Base-by-base conservation (phyloP, 1,139 yeast genomes). In the Wickerhamomyces sp. region DNA sequence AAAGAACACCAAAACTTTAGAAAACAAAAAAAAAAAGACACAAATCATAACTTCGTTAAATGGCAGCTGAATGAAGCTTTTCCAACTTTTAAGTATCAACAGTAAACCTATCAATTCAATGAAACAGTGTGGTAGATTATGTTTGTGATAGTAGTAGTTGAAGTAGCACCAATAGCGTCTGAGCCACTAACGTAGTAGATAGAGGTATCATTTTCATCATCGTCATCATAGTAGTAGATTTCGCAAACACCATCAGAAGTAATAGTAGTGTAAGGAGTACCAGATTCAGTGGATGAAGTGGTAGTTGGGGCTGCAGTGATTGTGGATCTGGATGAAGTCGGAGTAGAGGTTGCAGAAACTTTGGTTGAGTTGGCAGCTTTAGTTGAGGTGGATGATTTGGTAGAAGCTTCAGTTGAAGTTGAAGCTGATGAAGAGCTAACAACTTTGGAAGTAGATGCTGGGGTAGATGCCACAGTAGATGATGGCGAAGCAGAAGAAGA, bases 161-260 rank as follows among this genome's bases (percentile, higher is more conserved):
- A 47, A 27, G 49, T 47, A 33, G 55, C 59, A 48, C 51, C 51
- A 30, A 36, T 22, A 28, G 51, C 67, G 30, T 60, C 68, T 15
- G 64, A 56, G 15, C 73, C 73, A 42, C 67, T 62, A 33, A 66
- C 69, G 30, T 65, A 60, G 35, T 57, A 58, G 16, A 35, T 32
- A 4, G 31, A 35, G 16, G 44, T 47, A 18, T 41, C 18, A 28
- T 31, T 38, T 18, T 40, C 48, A 34, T 59, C 61, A 44, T 64
- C 57, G 25, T 59, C 61, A 44, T 64, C 57, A 26, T 52, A 53
- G 36, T 48, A 49, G 45, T 53, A 53, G 13, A 54, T 43, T 19
- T 51, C 52, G 42, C 59, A 54, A 16, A 52, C 69, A 27, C 60
- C 55, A 33, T 48, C 53, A 7, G 43, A 22, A 13, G 47, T 41